These are phyloP conservation scores for Papilionanthe hybrid DNA, from an alignment of 116 monocot species.

Conservation along the genomic window DNA sequence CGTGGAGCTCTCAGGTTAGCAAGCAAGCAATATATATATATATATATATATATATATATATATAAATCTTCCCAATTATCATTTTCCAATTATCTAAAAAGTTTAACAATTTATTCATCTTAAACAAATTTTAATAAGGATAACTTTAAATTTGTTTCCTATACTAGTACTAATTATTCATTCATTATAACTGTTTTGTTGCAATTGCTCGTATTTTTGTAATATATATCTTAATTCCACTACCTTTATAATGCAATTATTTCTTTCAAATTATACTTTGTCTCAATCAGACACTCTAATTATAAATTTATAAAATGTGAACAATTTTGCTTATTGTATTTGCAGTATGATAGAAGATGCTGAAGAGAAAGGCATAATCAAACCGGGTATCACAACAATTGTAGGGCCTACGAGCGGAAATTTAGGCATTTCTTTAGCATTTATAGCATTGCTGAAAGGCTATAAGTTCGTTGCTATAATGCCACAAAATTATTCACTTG, in stretches of 20 bases:
- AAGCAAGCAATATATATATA: not conserved
- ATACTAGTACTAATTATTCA: no score
- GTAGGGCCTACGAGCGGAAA: constrained; percentile 76
- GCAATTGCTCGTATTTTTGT: no score
- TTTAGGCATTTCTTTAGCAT: constrained; percentile 62
- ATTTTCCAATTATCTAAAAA: not conserved
- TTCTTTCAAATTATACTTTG: not conserved
- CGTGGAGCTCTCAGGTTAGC: constrained; percentile 66
- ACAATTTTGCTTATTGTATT: not conserved
- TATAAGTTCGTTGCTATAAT: constrained; percentile 71
- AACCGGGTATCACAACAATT: constrained; percentile 71
- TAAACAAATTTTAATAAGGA: not conserved
- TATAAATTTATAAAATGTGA: not conserved
- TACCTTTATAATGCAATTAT: not conserved
- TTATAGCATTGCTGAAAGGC: constrained; percentile 56
- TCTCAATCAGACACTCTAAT: not conserved
- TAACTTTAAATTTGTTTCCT: no score
- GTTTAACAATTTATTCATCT: not conserved
- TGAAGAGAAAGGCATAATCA: constrained; percentile 73
- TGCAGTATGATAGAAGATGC: constrained; percentile 94
- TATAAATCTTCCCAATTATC: no score
- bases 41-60: not conserved
- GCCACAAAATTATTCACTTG: constrained; percentile 50
- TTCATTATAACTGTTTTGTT: no score
- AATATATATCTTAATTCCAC: no score